Conservation (phyloP, 169 alveolate species). For the Cryptosporidium sp. region DNA sequence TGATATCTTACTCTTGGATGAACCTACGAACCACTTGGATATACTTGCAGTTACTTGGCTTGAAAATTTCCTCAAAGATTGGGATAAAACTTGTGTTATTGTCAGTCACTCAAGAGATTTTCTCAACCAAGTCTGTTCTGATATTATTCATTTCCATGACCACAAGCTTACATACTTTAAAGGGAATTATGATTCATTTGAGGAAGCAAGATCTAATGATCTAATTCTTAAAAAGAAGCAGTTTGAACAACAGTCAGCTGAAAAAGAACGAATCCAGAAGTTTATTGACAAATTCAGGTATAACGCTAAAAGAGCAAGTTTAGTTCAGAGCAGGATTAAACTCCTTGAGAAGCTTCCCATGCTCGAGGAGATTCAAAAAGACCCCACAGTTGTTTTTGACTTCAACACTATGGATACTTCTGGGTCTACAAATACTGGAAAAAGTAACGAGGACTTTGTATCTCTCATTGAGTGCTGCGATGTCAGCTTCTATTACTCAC, state of each 20-base stretch:
- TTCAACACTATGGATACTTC: conserved; percentile 36
- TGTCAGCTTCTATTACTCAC: conserved; percentile 38
- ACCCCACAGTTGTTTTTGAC: conserved; percentile 89
- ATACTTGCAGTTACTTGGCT: conserved; percentile 95
- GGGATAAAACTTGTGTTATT: conserved; percentile 93
- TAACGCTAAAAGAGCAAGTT: conserved; percentile 94
- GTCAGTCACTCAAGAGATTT: conserved; percentile 97
- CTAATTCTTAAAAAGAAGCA: conserved; percentile 87
- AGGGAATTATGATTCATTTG: conserved; percentile 96
- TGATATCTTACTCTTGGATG: conserved; percentile 91
- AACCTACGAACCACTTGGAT: conserved; percentile 95
- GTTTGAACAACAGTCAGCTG: conserved; percentile 89
- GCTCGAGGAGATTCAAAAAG: conserved; percentile 93
- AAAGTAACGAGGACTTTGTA: neutral
- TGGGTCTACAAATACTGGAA: neutral
- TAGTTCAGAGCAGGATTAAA: conserved; percentile 95
- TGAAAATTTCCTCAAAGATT: conserved; percentile 90
- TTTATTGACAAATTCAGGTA: conserved; percentile 95
- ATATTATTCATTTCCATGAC: conserved; percentile 93
- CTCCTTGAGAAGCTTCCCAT: conserved; percentile 92
- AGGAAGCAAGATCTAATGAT: conserved; percentile 90
- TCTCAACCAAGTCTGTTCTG: conserved; percentile 94
- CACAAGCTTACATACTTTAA: conserved; percentile 88
- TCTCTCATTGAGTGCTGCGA: conserved; percentile 65
- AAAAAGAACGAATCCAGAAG: conserved; percentile 92